These are phyloP conservation scores for Metschnikowia anglica DNA, from an alignment of 805 yeast genomes.

Conservation along the genomic window DNA sequence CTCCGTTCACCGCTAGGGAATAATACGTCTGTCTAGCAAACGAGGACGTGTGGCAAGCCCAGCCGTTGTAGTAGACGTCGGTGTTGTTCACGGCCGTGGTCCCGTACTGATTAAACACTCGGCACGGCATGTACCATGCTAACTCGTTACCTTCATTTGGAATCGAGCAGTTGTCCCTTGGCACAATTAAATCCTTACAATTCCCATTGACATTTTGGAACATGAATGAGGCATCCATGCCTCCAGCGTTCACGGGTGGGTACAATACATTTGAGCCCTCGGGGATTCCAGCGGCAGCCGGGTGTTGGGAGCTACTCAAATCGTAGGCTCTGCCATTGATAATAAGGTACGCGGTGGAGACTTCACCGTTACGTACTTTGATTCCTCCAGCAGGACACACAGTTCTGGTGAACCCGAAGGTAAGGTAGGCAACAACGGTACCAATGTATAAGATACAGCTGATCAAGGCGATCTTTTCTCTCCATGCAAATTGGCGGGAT, in stretches of 20 bases:
- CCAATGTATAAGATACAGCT: slow-evolving; percentile 74
- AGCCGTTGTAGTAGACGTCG: slow-evolving; percentile 68
- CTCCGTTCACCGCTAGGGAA: slow-evolving; percentile 58
- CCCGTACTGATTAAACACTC: slow-evolving; percentile 66
- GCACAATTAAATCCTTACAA: slow-evolving; percentile 74
- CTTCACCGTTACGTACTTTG: slow-evolving; percentile 60
- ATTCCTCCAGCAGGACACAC: slow-evolving; percentile 55
- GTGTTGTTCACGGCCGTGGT: slow-evolving; percentile 65
- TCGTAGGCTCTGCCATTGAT: slow-evolving; percentile 82
- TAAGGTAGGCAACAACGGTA: slow-evolving; percentile 75
- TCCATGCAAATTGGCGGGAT: slow-evolving; percentile 92
- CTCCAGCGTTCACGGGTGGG: slow-evolving; percentile 87
- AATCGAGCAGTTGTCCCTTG: slow-evolving; percentile 66
- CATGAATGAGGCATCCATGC: slow-evolving; percentile 76
- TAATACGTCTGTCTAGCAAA: slow-evolving; percentile 70
- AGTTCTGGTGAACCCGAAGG: slow-evolving; percentile 87
- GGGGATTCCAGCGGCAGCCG: slow-evolving; percentile 75
- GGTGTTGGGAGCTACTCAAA: slow-evolving; percentile 69
- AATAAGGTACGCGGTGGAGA: slow-evolving; percentile 60
- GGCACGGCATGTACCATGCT: slow-evolving; percentile 98
- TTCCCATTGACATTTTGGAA: slow-evolving; percentile 92
- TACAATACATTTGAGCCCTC: slow-evolving; percentile 71
- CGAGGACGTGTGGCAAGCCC: slow-evolving; percentile 79
- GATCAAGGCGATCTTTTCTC: slow-evolving; percentile 88
- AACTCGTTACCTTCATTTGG: slow-evolving; percentile 61